Percentiles rank a stretch among this genome's conserved stretches.
Conservation (phyloP, 805 yeast species). For the Starmerella powellii region DNA sequence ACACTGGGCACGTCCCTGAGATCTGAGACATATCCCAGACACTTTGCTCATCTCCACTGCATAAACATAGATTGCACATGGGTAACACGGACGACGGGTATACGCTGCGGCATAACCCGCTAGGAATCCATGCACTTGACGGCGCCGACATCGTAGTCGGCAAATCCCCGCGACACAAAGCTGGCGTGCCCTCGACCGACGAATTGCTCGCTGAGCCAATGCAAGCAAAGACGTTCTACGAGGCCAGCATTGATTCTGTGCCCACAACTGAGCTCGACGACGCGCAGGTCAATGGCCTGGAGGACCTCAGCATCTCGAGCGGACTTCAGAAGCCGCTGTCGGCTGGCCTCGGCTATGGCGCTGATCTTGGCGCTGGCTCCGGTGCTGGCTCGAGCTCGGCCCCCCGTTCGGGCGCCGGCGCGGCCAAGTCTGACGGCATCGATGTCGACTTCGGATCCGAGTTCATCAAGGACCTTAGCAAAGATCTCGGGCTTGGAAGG, state of each 20-base stretch:
- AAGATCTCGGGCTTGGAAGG: slow-evolving; percentile 10
- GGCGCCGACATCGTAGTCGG: slow-evolving; percentile 27
- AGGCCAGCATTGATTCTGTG: slow-evolving; percentile 1
- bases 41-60: neutral
- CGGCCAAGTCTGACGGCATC: neutral
- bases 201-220: neutral
- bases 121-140: slow-evolving; percentile 28
- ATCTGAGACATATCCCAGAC: neutral
- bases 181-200: neutral
- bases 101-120: slow-evolving; percentile 26
- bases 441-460: neutral
- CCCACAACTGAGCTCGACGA: slow-evolving; percentile 9
- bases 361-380: slow-evolving; percentile 1
- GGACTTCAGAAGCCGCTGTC: too few relatives aligned
- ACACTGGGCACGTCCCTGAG: neutral
- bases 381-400: neutral
- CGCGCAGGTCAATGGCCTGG: neutral
- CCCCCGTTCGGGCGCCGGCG: neutral
- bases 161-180: slow-evolving; percentile 10
- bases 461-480: too few relatives aligned
- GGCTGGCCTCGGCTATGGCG: too few relatives aligned
- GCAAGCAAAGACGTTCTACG: slow-evolving; percentile 10
- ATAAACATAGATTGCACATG: neutral
- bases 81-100: slow-evolving; percentile 12
- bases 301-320: slow-evolving; percentile 2